Base-by-base conservation (phyloP, 352 stramenopile genomes). In the Thraustochytrium sp. region DNA sequence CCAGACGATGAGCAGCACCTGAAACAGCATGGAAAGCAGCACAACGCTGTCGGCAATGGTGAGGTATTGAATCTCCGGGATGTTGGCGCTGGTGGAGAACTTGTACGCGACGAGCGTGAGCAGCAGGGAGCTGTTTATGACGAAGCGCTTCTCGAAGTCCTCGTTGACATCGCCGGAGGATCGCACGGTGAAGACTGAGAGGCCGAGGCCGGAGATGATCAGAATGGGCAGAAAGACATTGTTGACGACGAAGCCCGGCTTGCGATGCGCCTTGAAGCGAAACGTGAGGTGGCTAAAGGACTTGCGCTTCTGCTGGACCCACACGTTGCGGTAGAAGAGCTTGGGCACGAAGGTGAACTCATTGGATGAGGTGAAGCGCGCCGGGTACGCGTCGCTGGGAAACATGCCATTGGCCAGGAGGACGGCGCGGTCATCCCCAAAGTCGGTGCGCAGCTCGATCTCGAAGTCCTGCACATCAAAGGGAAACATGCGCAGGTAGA, bases 31-130 rank as follows among this genome's bases (percentile, higher is more conserved):
- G 8, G 63, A 49, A 13, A 54, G 55, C 8, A 75, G 63, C 1
- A 75, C 63, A 37, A 56, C n/a, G 9, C 21, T 8, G 40, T 75
- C 63, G 11, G 63, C 63, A 54, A 75, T 11, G 34, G 63, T 75
- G n/a, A 53, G 26, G n/a, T 75, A 75, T 11, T 31, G 11, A 3
- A 75, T 40, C 16, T 36, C 63, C 2, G 63, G 63, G 31, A 75
- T 75, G 40, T 75, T 75, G 16, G 63, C 40, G 63, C 63, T 75
- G n/a, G 34, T 75, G 9, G 63, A 53, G 37, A 75, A 75, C 40
- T 75, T 75, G 36, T 75, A 75, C 1, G 63, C 63, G n/a, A 75
- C 63, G 11, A 49, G 37, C 23, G 63, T 75, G 11, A 75, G 63
- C 34, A 75, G 46, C 46, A 75, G n/a, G 13, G 11, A 21, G 63